phyloP scores from a whole-genome alignment of 2,329 filamentous ascomycete species.

The Alternaria conjuncta region DNA sequence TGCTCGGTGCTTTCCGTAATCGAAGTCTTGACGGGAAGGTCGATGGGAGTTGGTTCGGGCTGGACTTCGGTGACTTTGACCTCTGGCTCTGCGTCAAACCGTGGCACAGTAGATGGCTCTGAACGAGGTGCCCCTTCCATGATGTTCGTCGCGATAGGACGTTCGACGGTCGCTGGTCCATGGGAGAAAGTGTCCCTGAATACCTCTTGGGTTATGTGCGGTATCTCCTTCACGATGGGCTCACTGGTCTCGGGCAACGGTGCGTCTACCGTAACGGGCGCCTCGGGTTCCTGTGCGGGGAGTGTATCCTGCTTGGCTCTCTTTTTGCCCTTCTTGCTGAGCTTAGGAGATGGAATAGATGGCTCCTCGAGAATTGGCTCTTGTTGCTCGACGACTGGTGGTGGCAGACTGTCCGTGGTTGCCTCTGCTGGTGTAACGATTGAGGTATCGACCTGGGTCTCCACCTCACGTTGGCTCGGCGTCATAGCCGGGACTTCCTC shows the following conservation, averaged over 20 bases:
- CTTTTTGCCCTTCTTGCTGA: constrained; percentile 53
- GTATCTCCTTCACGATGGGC: not conserved
- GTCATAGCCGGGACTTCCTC: constrained; percentile 11
- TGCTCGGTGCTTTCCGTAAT: not conserved
- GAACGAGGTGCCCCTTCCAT: not conserved
- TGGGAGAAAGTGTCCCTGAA: not conserved
- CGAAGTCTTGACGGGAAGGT: not conserved
- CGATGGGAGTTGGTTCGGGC: not conserved
- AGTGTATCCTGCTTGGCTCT: constrained; percentile 35
- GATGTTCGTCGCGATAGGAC: not conserved
- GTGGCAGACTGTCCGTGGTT: not conserved
- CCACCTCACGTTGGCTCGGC: constrained; percentile 32
- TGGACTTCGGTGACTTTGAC: not conserved
- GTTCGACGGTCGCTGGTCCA: not conserved
- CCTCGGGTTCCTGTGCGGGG: not conserved
- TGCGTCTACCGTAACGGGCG: not conserved
- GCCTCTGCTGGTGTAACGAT: constrained; percentile 3
- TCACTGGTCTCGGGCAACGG: not conserved
- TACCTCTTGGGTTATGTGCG: not conserved
- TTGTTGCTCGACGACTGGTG: not conserved
- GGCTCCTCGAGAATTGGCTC: not conserved
- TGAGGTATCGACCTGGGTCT: constrained; percentile 39
- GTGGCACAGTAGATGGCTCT: not conserved
- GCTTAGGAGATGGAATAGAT: constrained; percentile 27
- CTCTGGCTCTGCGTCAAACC: not conserved